phyloP scores from a whole-genome alignment of 1,139 yeast species.

The Hyphopichia wangnamkhiaoensis region DNA sequence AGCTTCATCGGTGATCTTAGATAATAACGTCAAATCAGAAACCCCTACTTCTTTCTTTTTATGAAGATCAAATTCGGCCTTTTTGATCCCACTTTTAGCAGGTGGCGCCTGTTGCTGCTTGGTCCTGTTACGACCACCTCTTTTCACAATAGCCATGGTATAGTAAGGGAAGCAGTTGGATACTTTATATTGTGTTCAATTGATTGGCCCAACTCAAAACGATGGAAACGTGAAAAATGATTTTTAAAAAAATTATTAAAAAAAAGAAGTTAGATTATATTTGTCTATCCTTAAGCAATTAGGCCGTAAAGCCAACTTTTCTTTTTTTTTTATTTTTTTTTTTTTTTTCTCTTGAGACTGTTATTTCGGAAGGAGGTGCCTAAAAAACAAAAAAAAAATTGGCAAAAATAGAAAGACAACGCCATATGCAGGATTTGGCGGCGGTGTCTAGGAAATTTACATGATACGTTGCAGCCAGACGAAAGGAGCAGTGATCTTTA shows the following conservation, averaged over 20 bases:
- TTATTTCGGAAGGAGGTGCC: background rate
- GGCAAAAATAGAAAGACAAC: background rate
- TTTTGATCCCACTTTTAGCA: conserved; percentile 68
- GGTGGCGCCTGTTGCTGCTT: conserved; percentile 59
- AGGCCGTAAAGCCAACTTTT: too few species aligned
- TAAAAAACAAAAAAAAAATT: background rate
- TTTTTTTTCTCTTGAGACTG: background rate
- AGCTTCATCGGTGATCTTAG: conserved; percentile 87
- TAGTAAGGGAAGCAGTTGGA: too few species aligned
- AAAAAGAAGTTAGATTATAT: too few species aligned
- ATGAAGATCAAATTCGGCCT: conserved; percentile 86
- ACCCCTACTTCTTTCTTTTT: conserved; percentile 98
- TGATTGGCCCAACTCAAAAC: too few species aligned
- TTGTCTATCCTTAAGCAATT: too few species aligned
- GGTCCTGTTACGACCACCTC: conserved; percentile 67
- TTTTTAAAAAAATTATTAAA: too few species aligned
- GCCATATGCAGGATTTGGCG: conserved; percentile 1
- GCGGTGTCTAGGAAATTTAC: conserved; percentile 1
- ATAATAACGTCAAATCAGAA: conserved; percentile 85
- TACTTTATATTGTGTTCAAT: too few species aligned
- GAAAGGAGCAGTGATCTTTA: background rate
- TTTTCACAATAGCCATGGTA: conserved; percentile 71
- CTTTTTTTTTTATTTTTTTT: too few species aligned
- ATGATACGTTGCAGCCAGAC: background rate
- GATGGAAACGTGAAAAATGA: too few species aligned